Evolutionary conservation across 1,139 yeast species (phyloP), one percentile per base, ranked within the genome.

Genomic region (Kazachstania sp.): DNA sequence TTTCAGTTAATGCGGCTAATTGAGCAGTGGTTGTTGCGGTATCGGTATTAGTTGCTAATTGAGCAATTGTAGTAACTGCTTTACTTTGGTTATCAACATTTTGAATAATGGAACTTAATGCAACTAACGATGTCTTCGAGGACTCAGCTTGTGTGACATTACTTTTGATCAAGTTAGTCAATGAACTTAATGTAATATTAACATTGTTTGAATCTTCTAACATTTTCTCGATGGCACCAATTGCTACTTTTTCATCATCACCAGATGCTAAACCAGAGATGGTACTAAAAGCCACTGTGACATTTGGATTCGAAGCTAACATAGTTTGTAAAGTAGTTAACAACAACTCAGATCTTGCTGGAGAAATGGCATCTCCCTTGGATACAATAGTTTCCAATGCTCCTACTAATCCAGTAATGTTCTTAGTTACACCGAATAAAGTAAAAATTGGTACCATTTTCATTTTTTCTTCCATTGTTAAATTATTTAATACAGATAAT

Each of bases 361-460:
- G 45, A n/a, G 66, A 50, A 18, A 62, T 51, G 13, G 39, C 26
- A 9, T 32, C 43, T 8, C 56, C 54, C 13, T 61, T 51, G 9
- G 57, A 51, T 52, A 64, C 53, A 32, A 62, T 46, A 2, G 58
- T 54, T 28, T 56, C 52, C 38, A 66, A 49, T 3, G 65, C 59
- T 2, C 54, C 49, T 16, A 65, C 49, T 35, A 66, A 59, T 6
- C 54, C 60, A 30, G 63, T 56, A 8, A 53, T 52, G 46, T 66
- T 64, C n/a, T 56, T 51, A 5, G 67, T 59, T 39, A 53, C 47
- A 40, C 49, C 45, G 44, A 61, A 55, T 30, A 64, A 43, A 18
- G 49, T 45, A 44, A 58, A 58, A 23, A 60, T 59, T 7, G 66
- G 66, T n/a, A 55, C 36, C 44, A 60, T 47, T 16, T 54, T 52